phyloP scores from a whole-genome alignment of 1,284 basidiomycete species.

The Thecaphora frezii region DNA sequence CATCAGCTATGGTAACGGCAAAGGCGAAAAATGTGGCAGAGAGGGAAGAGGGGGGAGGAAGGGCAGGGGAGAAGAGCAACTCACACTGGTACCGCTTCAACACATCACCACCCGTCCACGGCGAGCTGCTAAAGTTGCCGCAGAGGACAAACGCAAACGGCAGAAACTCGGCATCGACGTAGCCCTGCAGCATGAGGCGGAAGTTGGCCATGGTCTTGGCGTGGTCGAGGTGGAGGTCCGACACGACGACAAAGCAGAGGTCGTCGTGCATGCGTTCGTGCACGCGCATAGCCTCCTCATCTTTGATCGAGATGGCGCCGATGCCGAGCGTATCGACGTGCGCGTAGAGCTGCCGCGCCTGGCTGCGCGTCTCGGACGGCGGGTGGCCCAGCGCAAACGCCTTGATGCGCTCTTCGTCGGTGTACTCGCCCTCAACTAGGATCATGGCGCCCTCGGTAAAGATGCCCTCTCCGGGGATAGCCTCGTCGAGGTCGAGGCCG shows the following conservation, averaged over 20 bases:
- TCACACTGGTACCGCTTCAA: constrained; percentile 80
- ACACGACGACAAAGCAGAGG: constrained; percentile 85
- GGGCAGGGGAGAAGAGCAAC: constrained; percentile 26
- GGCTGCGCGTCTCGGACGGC: constrained; percentile 62
- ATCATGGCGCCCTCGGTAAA: constrained; percentile 96
- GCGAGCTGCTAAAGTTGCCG: constrained; percentile 83
- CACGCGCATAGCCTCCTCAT: constrained; percentile 71
- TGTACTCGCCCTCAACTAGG: constrained; percentile 94
- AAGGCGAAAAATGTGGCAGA: too few relatives aligned
- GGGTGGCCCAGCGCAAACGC: constrained; percentile 96
- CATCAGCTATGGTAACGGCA: too few relatives aligned
- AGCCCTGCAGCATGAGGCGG: constrained; percentile 83
- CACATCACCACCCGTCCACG: constrained; percentile 75
- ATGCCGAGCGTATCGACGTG: constrained; percentile 73
- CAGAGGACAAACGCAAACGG: constrained; percentile 82
- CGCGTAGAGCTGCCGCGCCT: constrained; percentile 28
- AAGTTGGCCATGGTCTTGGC: constrained; percentile 78
- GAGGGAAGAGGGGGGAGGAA: constrained; percentile 4
- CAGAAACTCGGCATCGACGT: constrained; percentile 81
- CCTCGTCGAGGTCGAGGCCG: constrained; percentile 81
- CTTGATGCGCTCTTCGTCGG: constrained; percentile 80
- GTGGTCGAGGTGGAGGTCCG: constrained; percentile 92
- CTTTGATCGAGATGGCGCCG: constrained; percentile 84
- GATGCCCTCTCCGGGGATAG: constrained; percentile 84
- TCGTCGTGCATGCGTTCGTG: constrained; percentile 57